Conservation (phyloP, 108 stramenopile species). For the Poteriospumella lacustris region DNA sequence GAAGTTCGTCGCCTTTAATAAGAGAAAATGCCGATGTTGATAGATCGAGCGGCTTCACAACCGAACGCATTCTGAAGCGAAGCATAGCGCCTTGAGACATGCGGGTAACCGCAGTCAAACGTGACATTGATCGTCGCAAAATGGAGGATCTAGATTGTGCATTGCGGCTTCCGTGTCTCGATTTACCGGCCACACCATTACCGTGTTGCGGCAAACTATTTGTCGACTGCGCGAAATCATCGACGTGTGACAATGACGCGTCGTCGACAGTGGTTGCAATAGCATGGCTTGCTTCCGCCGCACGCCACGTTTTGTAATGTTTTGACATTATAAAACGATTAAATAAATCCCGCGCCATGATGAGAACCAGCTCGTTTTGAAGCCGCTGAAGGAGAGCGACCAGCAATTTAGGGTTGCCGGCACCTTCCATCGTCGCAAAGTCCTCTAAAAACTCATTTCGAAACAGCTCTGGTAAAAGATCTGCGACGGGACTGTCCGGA, state of each 20-base stretch:
- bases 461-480: too few species aligned
- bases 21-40: background rate
- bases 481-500: too few species aligned
- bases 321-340: background rate
- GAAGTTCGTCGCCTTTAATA: background rate
- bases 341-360: slow-evolving; percentile 13
- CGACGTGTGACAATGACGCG: background rate
- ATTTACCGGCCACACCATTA: background rate
- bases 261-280: background rate
- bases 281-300: background rate
- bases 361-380: background rate
- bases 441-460: too few species aligned
- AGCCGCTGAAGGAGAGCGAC: too few species aligned
- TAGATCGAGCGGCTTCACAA: background rate
- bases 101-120: background rate
- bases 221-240: background rate
- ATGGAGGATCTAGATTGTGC: background rate
- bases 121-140: background rate
- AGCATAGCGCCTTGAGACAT: background rate
- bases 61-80: too few species aligned
- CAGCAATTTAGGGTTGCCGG: too few species aligned
- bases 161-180: background rate
- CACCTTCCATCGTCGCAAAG: too few species aligned
- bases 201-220: background rate
- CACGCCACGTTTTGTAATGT: slow-evolving; percentile 10